Percentiles rank a stretch among this genome's conserved stretches.
Evolutionary conservation across 257 asterid species (phyloP).

Genomic region (Rehmannia glutinosa): DNA sequence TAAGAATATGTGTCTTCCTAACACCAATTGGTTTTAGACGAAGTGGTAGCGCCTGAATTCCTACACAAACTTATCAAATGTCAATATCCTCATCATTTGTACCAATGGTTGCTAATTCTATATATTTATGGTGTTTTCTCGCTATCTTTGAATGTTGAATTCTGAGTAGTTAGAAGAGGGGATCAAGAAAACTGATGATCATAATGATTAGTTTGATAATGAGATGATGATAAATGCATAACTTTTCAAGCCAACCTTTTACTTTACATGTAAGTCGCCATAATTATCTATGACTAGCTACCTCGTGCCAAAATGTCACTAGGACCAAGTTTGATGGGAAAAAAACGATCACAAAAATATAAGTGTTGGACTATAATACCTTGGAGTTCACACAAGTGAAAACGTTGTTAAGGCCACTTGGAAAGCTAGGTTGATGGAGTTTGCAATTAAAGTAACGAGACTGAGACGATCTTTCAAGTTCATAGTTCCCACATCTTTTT

Average conservation of each 20-base stretch:
- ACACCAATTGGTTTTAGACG: too few relatives aligned
- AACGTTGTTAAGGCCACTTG: not conserved
- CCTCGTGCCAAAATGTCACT: too few relatives aligned
- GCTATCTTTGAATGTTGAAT: conserved; percentile 30
- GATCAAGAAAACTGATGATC: conserved; percentile 1
- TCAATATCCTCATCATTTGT: not conserved
- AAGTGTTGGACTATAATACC: not conserved
- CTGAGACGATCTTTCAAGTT: not conserved
- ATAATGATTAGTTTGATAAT: conserved; percentile 23
- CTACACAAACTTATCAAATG: not conserved
- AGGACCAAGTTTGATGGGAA: not conserved
- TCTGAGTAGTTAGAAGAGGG: not conserved
- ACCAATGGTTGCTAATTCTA: not conserved
- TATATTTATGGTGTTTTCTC: not conserved
- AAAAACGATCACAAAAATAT: not conserved
- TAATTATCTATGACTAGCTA: not conserved
- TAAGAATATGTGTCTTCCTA: too few relatives aligned
- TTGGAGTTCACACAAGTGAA: conserved; percentile 20
- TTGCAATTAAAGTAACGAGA: not conserved
- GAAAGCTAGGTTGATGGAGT: not conserved
- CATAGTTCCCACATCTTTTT: conserved; percentile 6
- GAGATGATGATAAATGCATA: not conserved
- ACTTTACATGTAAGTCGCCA: conserved; percentile 9
- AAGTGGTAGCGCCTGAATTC: too few relatives aligned
- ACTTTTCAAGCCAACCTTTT: conserved; percentile 10